Evolutionary conservation across 202 grass and related monocot genomes (phyloP).

Genomic region (Dendrocalamus latiflorus): DNA sequence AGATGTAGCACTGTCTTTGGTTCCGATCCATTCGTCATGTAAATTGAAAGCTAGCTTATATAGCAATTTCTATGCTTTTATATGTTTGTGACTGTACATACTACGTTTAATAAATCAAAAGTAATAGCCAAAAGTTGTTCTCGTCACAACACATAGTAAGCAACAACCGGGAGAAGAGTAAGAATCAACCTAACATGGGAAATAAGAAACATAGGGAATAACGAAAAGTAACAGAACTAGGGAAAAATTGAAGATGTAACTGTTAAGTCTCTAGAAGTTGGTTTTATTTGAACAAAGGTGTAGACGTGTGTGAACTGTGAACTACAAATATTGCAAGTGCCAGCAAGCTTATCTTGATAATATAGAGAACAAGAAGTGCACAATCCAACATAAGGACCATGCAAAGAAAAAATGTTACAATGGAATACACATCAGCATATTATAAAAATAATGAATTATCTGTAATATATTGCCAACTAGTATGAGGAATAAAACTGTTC

Average conservation of each 20-base stretch:
- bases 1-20: not conserved
- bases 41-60: not conserved
- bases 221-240: not conserved
- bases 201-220: slow-evolving; percentile 6
- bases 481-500: no score
- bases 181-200: slow-evolving; percentile 9
- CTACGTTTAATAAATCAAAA: not conserved
- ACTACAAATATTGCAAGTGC: slow-evolving; percentile 11
- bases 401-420: not conserved
- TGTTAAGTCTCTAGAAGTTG: not conserved
- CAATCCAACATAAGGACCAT: not conserved
- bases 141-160: not conserved
- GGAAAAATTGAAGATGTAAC: not conserved
- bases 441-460: not conserved
- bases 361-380: not conserved
- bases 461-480: not conserved
- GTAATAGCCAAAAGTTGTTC: not conserved
- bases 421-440: not conserved
- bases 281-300: slow-evolving; percentile 22
- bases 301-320: slow-evolving; percentile 10
- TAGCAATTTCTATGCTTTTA: not conserved
- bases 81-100: not conserved
- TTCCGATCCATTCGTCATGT: not conserved
- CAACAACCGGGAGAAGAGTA: not conserved
- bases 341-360: slow-evolving; percentile 1